Evolutionary conservation across 371 early-diverging fungal species (phyloP), one percentile per base, ranked within the genome.

Genomic region (Mortierella sp.): DNA sequence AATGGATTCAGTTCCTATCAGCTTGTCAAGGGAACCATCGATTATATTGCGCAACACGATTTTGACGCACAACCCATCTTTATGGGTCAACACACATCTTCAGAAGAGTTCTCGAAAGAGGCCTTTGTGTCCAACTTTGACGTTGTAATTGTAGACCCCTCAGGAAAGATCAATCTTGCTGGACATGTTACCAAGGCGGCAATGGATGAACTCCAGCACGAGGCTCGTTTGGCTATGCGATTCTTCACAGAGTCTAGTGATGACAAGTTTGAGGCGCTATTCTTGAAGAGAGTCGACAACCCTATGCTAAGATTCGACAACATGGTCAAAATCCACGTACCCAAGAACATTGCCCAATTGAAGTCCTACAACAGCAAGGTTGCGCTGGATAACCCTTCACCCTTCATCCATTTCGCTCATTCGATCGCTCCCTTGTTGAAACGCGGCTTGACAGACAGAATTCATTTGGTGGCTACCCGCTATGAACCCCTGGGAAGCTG

Each of bases 1-100:
- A 84, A 92, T 15, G 89, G 89, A 28, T 94, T 93, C 76, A 94
- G 93, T 78, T 93, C 96, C 8, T 96, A 94, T 82, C 96, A 96
- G 75, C 85, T 98, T 68, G 84, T 96, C 66, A 89, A 93, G 66
- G 93, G 94, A 49, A 89, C 94, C 0, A 86, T 98, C 57, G 95
- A 96, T 82, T 96, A 93, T 67, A 67, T 98, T 83, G 89, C 94
- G 4, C 85, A 73, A 2, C 92, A 93, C 61, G 93, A 96, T 82
- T 96, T 97, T 85, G 82, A 67, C 2, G 85, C 86, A 7, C 73
- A 83, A 2, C 95, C 95, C 6, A 70, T 96, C 22, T 90, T 93
- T 61, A 89, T 97, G 85, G 90, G 92, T 19, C 65, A 83, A 67
- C 58, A 82, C 63, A 49, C 75, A 2, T 64, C 72, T 1, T 61